A percentile compares a stretch with the other conserved stretches of the same genome.
Conservation (phyloP, 2,329 filamentous ascomycete genomes). For the Fusarium sp. region DNA sequence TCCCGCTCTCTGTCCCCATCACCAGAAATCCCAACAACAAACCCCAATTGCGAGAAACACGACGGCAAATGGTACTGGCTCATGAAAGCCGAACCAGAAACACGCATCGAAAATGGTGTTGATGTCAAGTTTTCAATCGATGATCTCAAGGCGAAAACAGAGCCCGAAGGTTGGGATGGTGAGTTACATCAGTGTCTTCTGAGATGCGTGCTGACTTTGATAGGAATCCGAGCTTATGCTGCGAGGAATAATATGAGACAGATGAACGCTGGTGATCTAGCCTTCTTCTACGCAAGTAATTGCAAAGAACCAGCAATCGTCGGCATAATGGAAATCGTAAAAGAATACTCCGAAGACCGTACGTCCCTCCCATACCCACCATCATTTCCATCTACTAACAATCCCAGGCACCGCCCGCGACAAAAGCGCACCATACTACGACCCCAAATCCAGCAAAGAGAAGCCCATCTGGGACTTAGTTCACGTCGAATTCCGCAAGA, state of each 20-base stretch:
- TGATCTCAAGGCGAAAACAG: slow-evolving; percentile 76
- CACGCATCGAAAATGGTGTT: slow-evolving; percentile 84
- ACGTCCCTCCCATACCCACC: too few relatives aligned
- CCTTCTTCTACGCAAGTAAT: slow-evolving; percentile 98
- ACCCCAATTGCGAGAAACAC: slow-evolving; percentile 54
- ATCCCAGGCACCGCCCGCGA: slow-evolving; percentile 48
- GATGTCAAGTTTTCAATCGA: slow-evolving; percentile 97
- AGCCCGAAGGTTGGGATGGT: slow-evolving; percentile 94
- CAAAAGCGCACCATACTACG: slow-evolving; percentile 76
- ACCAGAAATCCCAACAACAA: slow-evolving; percentile 49
- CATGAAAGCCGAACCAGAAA: slow-evolving; percentile 89
- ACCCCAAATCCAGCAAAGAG: slow-evolving; percentile 72
- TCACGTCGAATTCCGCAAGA: slow-evolving; percentile 86
- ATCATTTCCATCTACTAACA: too few relatives aligned
- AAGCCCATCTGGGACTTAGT: slow-evolving; percentile 82
- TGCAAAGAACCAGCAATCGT: slow-evolving; percentile 90
- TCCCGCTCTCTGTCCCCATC: slow-evolving; percentile 42
- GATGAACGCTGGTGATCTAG: slow-evolving; percentile 92
- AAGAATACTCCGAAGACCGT: slow-evolving; percentile 84
- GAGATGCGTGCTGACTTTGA: too few relatives aligned
- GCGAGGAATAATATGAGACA: slow-evolving; percentile 87
- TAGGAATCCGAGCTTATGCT: too few relatives aligned
- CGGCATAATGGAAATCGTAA: slow-evolving; percentile 88
- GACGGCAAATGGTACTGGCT: slow-evolving; percentile 74
- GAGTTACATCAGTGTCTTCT: too few relatives aligned